Evolutionary conservation across 2,329 filamentous ascomycete genomes (phyloP).

Genomic region (Exophiala dermatitidis): DNA sequence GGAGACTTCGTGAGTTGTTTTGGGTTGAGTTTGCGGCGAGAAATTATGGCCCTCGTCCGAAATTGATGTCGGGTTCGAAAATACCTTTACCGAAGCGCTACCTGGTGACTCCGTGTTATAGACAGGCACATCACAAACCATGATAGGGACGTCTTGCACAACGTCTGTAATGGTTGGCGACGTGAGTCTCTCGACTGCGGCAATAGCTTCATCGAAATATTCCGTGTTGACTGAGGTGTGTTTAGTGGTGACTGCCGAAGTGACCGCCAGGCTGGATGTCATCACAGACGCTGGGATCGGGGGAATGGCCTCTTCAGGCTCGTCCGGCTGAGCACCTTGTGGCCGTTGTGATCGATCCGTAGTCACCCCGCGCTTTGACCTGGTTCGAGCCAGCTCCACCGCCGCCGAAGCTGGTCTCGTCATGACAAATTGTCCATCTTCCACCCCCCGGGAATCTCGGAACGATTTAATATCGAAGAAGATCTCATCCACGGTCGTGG

Average conservation of each 20-base stretch:
- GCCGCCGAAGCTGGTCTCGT: slow-evolving; percentile 23
- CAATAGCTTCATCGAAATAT: slow-evolving; percentile 26
- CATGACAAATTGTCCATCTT: slow-evolving; percentile 27
- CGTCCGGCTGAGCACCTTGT: slow-evolving; percentile 1
- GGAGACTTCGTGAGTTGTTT: slow-evolving; percentile 14
- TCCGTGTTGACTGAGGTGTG: slow-evolving; percentile 22
- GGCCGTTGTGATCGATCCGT: slow-evolving; percentile 7
- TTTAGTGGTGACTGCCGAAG: slow-evolving; percentile 15
- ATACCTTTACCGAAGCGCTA: no score
- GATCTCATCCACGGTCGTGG: slow-evolving; percentile 23
- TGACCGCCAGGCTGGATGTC: background rate
- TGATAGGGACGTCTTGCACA: background rate
- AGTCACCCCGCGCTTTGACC: slow-evolving; percentile 12
- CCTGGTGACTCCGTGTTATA: no score
- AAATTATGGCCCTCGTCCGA: no score
- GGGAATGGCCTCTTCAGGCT: background rate
- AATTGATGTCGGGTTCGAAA: no score
- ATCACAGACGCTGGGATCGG: slow-evolving; percentile 1
- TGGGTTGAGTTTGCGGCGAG: background rate
- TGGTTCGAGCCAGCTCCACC: slow-evolving; percentile 24
- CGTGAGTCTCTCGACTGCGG: slow-evolving; percentile 24
- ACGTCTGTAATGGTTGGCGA: slow-evolving; percentile 4
- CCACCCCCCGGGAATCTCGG: slow-evolving; percentile 24
- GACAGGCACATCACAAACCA: no score
- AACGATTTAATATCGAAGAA: slow-evolving; percentile 28